Base-by-base conservation (phyloP, 441 rosid genomes). In the Rhodomyrtus psidioides region DNA sequence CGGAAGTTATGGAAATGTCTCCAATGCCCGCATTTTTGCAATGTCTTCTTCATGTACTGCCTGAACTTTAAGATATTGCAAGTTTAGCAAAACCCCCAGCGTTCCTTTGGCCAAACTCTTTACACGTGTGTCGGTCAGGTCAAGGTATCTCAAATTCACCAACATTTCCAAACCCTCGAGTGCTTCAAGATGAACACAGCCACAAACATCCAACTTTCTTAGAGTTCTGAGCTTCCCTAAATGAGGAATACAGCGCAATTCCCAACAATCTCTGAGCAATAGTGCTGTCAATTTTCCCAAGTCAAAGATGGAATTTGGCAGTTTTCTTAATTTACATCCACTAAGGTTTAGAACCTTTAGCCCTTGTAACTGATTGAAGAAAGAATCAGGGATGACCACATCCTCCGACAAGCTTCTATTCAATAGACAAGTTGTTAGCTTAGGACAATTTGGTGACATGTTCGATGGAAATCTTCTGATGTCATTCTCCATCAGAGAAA, bases 331-430 rank as follows among this genome's bases (percentile, higher is more conserved):
- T 19, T 14, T 1, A 9, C 21, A 59, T 0, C 9, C 5, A 27
- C 70, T 59, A 8, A 15, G 5, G 70, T 59, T 27, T 59, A 59
- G 70, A 59, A 27, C 10, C 70, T 59, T 28, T 27, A 59, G 21
- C 12, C 21, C 39, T 0, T 0, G 3, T n/a, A 58, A n/a, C 0
- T 13, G 0, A 12, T 24, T 2, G 30, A 59, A 59, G 39, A 59
- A 59, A 59, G 70, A 59, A 12, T 27, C 3, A 0, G 39, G 39
- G n/a, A 59, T 3, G 39, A 0, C 1, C 0, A 0, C 9, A 14
- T 3, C 5, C 4, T 0, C 0, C 1, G 0, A 6, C 5, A n/a
- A 59, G 70, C 10, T 1, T 0, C 0, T 0, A 6, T 59, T 0
- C 39, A 59, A 1, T 13, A 59, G 39, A 0, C 6, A 0, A 27